phyloP scores from a whole-genome alignment of 257 asterid genomes.

The Solanum commersonii region DNA sequence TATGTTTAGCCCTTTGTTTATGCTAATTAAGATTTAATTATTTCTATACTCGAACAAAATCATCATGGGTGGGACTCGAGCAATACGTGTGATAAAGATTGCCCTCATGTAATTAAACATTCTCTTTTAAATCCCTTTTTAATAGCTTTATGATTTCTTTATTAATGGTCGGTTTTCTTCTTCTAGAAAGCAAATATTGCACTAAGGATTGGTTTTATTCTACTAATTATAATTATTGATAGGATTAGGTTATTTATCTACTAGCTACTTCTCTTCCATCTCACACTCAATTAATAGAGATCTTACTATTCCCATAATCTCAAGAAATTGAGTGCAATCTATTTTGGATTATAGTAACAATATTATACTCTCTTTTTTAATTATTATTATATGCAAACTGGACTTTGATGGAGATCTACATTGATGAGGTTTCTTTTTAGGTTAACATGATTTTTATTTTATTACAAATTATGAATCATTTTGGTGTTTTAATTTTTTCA shows the following conservation, averaged over 20 bases:
- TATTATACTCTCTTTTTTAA: background rate
- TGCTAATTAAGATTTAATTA: background rate
- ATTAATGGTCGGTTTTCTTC: slow-evolving; percentile 46
- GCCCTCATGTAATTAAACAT: slow-evolving; percentile 11
- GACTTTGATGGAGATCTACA: slow-evolving; percentile 34
- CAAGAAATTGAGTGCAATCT: slow-evolving; percentile 34
- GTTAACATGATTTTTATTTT: slow-evolving; percentile 39
- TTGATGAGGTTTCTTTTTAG: slow-evolving; percentile 32
- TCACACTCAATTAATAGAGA: slow-evolving; percentile 4
- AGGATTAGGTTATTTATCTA: slow-evolving; percentile 12
- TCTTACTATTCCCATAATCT: slow-evolving; percentile 17
- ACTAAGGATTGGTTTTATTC: slow-evolving; percentile 22
- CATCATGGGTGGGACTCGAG: background rate
- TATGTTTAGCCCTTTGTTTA: background rate
- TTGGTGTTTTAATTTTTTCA: background rate
- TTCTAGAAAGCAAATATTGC: slow-evolving; percentile 31
- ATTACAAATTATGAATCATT: slow-evolving; percentile 25
- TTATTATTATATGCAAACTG: slow-evolving; percentile 13
- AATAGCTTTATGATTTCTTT: slow-evolving; percentile 20
- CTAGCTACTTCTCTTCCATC: background rate
- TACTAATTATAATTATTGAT: slow-evolving; percentile 8
- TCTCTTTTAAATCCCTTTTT: background rate
- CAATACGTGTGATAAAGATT: slow-evolving; percentile 8
- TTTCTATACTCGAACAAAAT: background rate
- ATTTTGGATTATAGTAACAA: background rate